These are phyloP conservation scores for Carpinus fangiana DNA, from an alignment of 306 rosid species.

Conservation along the genomic window DNA sequence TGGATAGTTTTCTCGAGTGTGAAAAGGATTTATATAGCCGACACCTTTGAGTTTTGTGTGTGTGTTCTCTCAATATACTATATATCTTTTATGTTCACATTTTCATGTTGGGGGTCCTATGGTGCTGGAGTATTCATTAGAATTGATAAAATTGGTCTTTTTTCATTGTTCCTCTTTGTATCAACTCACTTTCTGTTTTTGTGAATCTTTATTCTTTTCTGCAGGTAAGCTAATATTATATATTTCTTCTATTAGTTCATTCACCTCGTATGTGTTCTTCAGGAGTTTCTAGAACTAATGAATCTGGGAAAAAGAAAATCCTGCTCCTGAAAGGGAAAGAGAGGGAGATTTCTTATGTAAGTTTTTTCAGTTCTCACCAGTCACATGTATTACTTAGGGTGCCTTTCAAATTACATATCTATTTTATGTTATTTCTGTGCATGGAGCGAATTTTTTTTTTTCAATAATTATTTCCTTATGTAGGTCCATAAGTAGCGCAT, in stretches of 20 bases:
- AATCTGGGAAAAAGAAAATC: slow-evolving; percentile 56
- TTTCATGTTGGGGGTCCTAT: background rate
- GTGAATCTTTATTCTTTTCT: background rate
- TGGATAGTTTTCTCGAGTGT: background rate
- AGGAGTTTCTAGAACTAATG: slow-evolving; percentile 46
- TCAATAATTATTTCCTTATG: background rate
- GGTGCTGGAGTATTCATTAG: background rate
- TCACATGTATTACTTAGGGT: slow-evolving; percentile 12
- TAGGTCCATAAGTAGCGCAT: background rate
- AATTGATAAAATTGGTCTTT: background rate
- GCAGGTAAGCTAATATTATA: background rate
- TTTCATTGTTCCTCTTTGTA: background rate
- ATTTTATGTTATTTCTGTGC: background rate
- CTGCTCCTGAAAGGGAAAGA: slow-evolving; percentile 60
- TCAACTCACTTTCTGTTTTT: background rate
- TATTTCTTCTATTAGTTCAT: background rate
- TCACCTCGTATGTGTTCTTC: background rate
- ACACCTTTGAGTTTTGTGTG: background rate
- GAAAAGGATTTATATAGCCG: background rate
- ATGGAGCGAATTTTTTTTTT: background rate
- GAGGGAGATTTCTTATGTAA: slow-evolving; percentile 51
- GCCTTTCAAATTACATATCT: slow-evolving; percentile 4
- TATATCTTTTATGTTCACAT: background rate
- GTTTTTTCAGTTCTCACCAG: slow-evolving; percentile 26
- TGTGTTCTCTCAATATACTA: too few species aligned